Percentiles rank a stretch among this genome's conserved stretches.
Conservation (phyloP, 208 protist genomes). For the Acanthamoeba royreba region DNA sequence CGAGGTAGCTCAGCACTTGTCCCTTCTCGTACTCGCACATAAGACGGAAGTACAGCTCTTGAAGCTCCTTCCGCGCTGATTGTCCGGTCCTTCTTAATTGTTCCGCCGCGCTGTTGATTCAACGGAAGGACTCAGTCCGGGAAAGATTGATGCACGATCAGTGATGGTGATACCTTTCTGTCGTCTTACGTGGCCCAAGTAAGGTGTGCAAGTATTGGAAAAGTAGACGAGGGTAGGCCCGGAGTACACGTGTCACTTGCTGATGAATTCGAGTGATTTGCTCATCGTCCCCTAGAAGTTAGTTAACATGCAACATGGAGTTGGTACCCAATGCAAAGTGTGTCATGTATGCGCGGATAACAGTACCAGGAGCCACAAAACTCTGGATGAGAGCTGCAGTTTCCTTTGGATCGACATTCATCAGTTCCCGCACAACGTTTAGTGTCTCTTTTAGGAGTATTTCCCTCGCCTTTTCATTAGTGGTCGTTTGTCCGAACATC, state of each 20-base stretch:
- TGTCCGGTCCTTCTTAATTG: no score
- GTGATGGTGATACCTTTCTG: neutral
- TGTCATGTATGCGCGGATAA: no score
- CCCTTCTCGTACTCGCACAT: conserved; percentile 21
- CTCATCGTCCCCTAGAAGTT: neutral
- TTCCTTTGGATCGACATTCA: neutral
- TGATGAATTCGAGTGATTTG: neutral
- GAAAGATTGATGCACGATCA: neutral
- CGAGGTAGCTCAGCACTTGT: neutral
- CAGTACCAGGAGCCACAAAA: neutral
- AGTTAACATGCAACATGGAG: neutral
- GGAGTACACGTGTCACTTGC: neutral
- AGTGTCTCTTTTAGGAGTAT: neutral
- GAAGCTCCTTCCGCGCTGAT: neutral
- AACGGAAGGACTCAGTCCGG: no score
- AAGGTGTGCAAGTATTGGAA: conserved; percentile 17
- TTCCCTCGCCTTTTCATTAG: neutral
- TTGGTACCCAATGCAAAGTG: neutral
- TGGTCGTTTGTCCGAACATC: neutral
- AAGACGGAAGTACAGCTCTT: neutral
- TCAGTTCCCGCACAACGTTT: neutral
- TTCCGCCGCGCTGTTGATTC: neutral
- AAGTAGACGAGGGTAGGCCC: neutral
- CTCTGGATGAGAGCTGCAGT: neutral
- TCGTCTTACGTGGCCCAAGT: neutral